These are phyloP conservation scores for Mrakia blollopis DNA, from an alignment of 768 basidiomycete genomes.

Conservation along the genomic window DNA sequence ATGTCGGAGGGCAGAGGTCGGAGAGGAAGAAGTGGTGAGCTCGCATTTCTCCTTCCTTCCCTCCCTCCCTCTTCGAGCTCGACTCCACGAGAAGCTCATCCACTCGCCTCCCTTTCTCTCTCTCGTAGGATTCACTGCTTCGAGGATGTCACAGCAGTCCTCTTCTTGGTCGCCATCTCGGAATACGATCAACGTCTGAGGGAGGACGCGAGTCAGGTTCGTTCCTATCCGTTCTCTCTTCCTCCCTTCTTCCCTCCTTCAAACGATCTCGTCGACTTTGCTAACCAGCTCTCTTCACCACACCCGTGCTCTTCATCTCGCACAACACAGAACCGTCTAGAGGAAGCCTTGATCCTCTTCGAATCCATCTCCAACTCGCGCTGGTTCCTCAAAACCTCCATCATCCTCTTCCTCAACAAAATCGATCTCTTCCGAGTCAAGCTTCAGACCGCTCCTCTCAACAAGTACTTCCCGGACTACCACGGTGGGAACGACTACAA, in stretches of 20 bases:
- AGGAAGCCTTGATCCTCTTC: constrained; percentile 28
- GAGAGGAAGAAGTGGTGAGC: constrained; percentile 47
- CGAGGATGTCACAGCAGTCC: constrained; percentile 86
- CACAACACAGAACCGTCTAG: constrained; percentile 15
- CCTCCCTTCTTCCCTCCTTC: no score
- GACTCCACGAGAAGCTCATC: no score
- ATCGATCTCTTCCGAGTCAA: constrained; percentile 13
- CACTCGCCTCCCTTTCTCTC: no score
- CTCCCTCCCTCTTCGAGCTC: background rate
- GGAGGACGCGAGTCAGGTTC: constrained; percentile 56
- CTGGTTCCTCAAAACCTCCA: constrained; percentile 25
- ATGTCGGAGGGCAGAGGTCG: constrained; percentile 82
- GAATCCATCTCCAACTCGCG: constrained; percentile 29
- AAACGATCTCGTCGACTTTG: no score
- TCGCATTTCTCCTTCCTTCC: background rate
- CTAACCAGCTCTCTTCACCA: no score
- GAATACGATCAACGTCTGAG: constrained; percentile 83
- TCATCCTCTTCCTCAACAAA: constrained; percentile 45
- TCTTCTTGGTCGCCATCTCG: constrained; percentile 83
- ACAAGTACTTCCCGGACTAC: constrained; percentile 17
- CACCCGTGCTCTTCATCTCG: background rate
- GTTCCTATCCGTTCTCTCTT: no score
- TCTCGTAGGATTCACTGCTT: constrained; percentile 54
- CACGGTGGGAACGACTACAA: background rate
- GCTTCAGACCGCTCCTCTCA: background rate